Evolutionary conservation across 257 asterid genomes (phyloP), one percentile per base, ranked within the genome.

Genomic region (Avicennia marina): DNA sequence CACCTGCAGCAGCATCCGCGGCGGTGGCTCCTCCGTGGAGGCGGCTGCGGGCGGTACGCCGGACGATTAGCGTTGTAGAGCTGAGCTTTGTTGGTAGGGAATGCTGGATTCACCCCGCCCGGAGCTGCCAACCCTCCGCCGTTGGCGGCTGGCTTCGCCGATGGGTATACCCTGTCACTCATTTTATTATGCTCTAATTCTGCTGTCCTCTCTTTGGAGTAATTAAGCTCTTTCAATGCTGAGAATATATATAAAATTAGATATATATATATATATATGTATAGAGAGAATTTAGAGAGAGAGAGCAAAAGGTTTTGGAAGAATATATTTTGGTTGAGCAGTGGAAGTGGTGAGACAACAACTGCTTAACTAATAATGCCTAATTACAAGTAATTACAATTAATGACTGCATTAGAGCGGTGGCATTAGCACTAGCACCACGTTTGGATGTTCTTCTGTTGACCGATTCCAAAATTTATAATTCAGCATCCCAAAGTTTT

Each of bases 41-140:
- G 90, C 18, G 89, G 84, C 74, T 72, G 82, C 6, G 98, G 96
- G 19, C 95, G 93, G 84, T 91, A 91, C 21, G 80, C 64, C 5
- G 89, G 90, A 21, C 95, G 94, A 1, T 64, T 22, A 54, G 85
- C 40, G 76, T 79, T 79, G 58, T 83, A 83, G 54, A 71, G 80
- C 65, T 91, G 96, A 36, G 95, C 75, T 31, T 88, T 87, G 34
- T 66, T 85, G n/a, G 87, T 75, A 10, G 94, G 93, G 13, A 85
- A 77, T 4, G 86, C 0, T 2, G 78, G 82, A 53, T 81, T 78
- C 2, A 73, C 41, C 10, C 13, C 41, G 41, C 12, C 41, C n/a
- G n/a, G n/a, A n/a, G 41, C 7, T 29, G 5, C 7, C 66, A 2
- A 4, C 49, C n/a, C n/a, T n/a, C 62, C 76, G 11, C 79, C 95